Evolutionary conservation across 78 protist species (phyloP).

Genomic region (Cavenderia fasciculata): DNA sequence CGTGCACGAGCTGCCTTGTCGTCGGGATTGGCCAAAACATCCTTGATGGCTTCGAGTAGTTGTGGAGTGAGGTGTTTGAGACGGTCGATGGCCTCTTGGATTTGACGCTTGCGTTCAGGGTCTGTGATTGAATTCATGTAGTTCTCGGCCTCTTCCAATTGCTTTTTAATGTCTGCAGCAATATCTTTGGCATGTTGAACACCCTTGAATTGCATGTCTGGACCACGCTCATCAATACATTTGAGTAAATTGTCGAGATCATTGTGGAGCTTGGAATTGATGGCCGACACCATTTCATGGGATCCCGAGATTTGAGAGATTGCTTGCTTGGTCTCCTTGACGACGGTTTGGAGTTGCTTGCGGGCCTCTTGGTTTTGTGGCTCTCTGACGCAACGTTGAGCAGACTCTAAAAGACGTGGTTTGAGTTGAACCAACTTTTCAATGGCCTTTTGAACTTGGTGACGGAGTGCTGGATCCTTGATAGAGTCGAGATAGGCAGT

Average conservation of each 20-base stretch:
- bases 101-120: conserved; percentile 53
- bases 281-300: conserved; percentile 43
- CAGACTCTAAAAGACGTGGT: conserved; percentile 54
- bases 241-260: conserved; percentile 18
- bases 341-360: neutral
- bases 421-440: conserved; percentile 16
- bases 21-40: conserved; percentile 54
- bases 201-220: conserved; percentile 72
- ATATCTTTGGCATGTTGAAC: conserved; percentile 76
- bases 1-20: conserved; percentile 58
- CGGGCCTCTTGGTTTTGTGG: conserved; percentile 53
- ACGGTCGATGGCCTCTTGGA: conserved; percentile 32
- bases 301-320: conserved; percentile 33
- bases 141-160: conserved; percentile 63
- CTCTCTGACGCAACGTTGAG: conserved; percentile 18
- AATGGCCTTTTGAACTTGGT: conserved; percentile 44
- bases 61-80: conserved; percentile 48
- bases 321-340: conserved; percentile 59
- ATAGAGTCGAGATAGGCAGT: conserved; percentile 14
- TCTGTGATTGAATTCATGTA: conserved; percentile 36
- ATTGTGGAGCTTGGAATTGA: conserved; percentile 52
- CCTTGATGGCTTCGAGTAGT: conserved; percentile 47
- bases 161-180: conserved; percentile 51
- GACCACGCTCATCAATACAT: conserved; percentile 57
- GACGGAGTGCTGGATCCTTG: conserved; percentile 47